phyloP scores from a whole-genome alignment of 176 grass and related monocot species.

The Zizania latifolia region DNA sequence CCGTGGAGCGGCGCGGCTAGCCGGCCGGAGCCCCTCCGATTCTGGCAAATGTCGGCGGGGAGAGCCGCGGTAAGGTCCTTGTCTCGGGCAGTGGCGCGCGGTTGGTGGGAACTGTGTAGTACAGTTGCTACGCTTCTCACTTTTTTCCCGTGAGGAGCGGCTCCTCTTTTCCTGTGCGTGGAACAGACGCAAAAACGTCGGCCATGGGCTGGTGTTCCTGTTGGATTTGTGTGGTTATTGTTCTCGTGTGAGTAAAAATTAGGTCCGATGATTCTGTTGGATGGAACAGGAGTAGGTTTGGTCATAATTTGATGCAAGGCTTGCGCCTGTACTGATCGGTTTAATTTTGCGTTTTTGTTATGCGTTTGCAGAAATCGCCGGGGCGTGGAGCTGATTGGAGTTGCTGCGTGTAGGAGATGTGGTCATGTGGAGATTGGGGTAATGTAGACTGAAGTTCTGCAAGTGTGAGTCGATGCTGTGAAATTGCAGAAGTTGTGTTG shows the following conservation, averaged over 20 bases:
- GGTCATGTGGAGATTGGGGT: background rate
- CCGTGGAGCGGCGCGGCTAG: background rate
- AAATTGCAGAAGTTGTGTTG: background rate
- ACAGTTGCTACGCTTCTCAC: constrained; percentile 5
- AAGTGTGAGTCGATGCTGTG: background rate
- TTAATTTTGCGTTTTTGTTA: background rate
- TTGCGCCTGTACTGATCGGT: background rate
- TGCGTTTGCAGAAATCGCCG: constrained; percentile 23
- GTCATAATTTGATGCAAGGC: constrained; percentile 15
- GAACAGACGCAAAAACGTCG: constrained; percentile 2
- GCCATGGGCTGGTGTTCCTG: constrained; percentile 5
- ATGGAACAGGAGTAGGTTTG: constrained; percentile 16
- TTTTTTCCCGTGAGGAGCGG: constrained; percentile 19
- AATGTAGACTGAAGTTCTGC: background rate
- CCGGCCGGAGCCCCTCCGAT: background rate
- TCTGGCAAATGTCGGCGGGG: constrained; percentile 31
- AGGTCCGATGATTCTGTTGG: background rate
- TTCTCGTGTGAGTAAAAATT: background rate
- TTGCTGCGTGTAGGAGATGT: background rate
- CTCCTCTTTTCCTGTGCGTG: constrained; percentile 8
- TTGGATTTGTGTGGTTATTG: background rate
- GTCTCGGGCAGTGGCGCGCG: constrained; percentile 29
- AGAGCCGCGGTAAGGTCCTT: constrained; percentile 35
- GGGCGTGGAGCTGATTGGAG: constrained; percentile 12
- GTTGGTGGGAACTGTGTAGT: constrained; percentile 39